Conservation (phyloP, 176 grass and related monocot species). For the Panicum miliaceum region DNA sequence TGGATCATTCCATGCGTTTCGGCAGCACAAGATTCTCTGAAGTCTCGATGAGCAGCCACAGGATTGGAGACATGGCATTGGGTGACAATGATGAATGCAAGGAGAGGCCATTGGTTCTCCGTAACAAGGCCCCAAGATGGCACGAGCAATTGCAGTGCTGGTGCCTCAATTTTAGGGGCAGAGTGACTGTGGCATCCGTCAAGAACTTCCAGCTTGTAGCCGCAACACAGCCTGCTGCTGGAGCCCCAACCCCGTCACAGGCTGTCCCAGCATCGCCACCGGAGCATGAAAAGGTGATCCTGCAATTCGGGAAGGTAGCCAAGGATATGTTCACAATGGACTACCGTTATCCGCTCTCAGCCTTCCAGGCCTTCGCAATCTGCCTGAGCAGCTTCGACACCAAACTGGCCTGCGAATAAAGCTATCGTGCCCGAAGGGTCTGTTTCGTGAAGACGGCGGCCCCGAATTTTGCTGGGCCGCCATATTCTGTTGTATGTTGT, state of each 20-base stretch:
- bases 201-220: conserved; percentile 92
- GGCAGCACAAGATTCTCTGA: conserved; percentile 71
- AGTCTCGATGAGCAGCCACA: conserved; percentile 48
- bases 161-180: conserved; percentile 88
- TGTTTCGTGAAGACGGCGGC: conserved; percentile 1
- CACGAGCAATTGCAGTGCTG: conserved; percentile 91
- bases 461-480: conserved; percentile 40
- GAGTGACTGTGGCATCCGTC: conserved; percentile 83
- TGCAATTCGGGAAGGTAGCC: conserved; percentile 79
- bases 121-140: conserved; percentile 88
- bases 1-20: conserved; percentile 61
- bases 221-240: conserved; percentile 48
- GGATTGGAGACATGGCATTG: conserved; percentile 35
- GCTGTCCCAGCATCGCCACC: conserved; percentile 41
- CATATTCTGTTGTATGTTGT: conserved; percentile 50
- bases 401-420: conserved; percentile 82
- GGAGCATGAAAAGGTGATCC: conserved; percentile 71
- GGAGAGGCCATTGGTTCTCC: conserved; percentile 68
- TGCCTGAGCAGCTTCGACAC: conserved; percentile 88
- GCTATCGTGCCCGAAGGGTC: not conserved
- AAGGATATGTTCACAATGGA: conserved; percentile 95
- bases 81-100: conserved; percentile 55
- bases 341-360: conserved; percentile 74
- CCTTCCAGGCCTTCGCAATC: conserved; percentile 83
- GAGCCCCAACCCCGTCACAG: conserved; percentile 33